Evolutionary conservation across 2,329 filamentous ascomycete genomes (phyloP).

Genomic region (Didymella keratinophila): DNA sequence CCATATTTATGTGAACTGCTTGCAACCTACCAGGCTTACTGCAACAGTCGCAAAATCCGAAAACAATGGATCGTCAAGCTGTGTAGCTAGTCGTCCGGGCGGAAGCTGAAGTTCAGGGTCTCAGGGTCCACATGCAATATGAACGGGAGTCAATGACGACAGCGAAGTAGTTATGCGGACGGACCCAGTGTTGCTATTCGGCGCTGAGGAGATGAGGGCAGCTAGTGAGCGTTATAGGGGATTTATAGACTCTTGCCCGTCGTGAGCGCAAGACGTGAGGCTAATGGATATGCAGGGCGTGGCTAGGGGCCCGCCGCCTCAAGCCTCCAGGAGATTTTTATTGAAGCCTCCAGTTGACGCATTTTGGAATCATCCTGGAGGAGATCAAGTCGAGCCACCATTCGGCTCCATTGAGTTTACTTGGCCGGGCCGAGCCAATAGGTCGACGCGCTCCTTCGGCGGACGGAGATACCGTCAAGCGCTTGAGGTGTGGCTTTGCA

Average conservation of each 20-base stretch:
- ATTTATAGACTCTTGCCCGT: slow-evolving; percentile 38
- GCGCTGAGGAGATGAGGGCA: slow-evolving; percentile 22
- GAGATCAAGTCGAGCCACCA: slow-evolving; percentile 43
- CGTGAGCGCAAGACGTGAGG: slow-evolving; percentile 7
- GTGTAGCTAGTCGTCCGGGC: slow-evolving; percentile 11
- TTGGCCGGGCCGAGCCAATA: slow-evolving; percentile 38
- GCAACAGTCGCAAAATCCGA: slow-evolving; percentile 20
- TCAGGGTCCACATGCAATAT: slow-evolving; percentile 24
- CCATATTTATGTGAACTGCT: slow-evolving; percentile 26
- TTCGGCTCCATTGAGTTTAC: slow-evolving; percentile 34
- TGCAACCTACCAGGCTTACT: slow-evolving; percentile 32
- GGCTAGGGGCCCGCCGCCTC: slow-evolving; percentile 45
- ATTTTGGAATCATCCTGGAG: slow-evolving; percentile 44
- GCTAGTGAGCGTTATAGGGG: slow-evolving; percentile 27
- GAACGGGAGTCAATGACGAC: slow-evolving; percentile 22
- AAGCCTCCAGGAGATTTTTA: slow-evolving; percentile 31
- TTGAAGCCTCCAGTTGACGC: slow-evolving; percentile 38
- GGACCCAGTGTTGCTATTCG: slow-evolving; percentile 25
- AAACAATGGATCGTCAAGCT: slow-evolving; percentile 10
- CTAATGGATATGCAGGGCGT: slow-evolving; percentile 27
- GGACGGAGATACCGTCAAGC: slow-evolving; percentile 22
- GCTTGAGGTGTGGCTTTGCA: slow-evolving; percentile 23
- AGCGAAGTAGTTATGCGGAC: slow-evolving; percentile 16
- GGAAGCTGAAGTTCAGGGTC: slow-evolving; percentile 18
- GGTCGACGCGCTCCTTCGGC: slow-evolving; percentile 13